These are phyloP conservation scores for Sparassis latifolia DNA, from an alignment of 1,284 basidiomycete genomes.

Conservation along the genomic window DNA sequence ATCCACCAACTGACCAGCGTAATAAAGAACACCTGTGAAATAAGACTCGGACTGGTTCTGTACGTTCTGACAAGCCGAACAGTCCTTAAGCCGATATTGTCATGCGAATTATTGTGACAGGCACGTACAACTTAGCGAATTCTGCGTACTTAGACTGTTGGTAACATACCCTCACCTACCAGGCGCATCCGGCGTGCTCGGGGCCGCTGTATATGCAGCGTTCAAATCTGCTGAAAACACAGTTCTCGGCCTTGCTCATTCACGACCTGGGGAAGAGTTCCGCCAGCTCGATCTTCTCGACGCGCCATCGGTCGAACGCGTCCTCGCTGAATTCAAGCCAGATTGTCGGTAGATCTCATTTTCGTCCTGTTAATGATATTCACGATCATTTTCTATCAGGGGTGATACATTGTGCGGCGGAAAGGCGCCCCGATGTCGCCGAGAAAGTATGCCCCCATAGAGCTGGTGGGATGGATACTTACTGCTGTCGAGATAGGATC, in stretches of 20 bases:
- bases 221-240: conserved; percentile 41
- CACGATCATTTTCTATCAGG: conserved; percentile 31
- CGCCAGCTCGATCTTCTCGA: conserved; percentile 57
- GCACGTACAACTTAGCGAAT: conserved; percentile 19
- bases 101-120: conserved; percentile 47
- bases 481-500: conserved; percentile 38
- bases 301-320: conserved; percentile 36
- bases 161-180: conserved; percentile 1
- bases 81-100: background rate
- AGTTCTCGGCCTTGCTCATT: conserved; percentile 58
- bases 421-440: conserved; percentile 77
- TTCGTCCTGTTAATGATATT: background rate
- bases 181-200: conserved; percentile 79
- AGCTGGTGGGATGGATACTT: background rate
- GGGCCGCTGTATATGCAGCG: conserved; percentile 56
- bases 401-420: conserved; percentile 83
- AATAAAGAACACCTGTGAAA: background rate
- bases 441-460: conserved; percentile 48
- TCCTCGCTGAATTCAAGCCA: conserved; percentile 52
- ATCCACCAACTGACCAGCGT: background rate
- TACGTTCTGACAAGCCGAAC: no score
- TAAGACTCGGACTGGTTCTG: background rate
- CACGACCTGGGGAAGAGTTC: conserved; percentile 48
- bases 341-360: conserved; percentile 43
- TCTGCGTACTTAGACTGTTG: no score